Evolutionary conservation across 805 yeast species (phyloP).

Genomic region (Ogataea pignaliae): DNA sequence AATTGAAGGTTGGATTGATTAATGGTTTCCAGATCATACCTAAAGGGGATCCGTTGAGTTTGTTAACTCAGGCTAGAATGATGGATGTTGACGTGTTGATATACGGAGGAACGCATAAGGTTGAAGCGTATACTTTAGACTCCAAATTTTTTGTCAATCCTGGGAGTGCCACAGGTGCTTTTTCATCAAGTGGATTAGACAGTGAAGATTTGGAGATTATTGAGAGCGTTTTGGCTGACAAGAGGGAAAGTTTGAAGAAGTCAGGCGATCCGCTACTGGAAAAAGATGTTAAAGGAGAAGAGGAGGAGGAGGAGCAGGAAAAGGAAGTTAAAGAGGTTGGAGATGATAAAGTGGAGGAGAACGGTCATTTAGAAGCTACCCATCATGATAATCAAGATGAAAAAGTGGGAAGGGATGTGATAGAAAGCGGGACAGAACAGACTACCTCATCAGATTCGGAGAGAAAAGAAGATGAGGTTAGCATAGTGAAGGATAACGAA

Average conservation of each 20-base stretch:
- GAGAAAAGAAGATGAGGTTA: neutral
- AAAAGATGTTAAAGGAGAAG: neutral
- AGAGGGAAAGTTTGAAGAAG: constrained; percentile 7
- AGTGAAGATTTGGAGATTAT: constrained; percentile 44
- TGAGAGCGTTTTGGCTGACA: constrained; percentile 26
- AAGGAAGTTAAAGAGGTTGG: constrained; percentile 9
- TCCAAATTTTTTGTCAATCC: constrained; percentile 95
- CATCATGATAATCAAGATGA: constrained; percentile 10
- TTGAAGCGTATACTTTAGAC: constrained; percentile 89
- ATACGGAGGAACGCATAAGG: constrained; percentile 91
- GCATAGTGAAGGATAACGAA: neutral
- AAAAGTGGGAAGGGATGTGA: constrained; percentile 9
- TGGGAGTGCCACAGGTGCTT: constrained; percentile 95
- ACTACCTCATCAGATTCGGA: neutral
- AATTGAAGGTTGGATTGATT: constrained; percentile 75
- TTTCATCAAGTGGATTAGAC: constrained; percentile 57
- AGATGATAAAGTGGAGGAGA: constrained; percentile 17
- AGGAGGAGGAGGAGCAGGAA: constrained; percentile 5
- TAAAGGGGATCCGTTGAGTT: constrained; percentile 77
- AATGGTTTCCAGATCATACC: constrained; percentile 85
- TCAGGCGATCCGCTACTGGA: constrained; percentile 1
- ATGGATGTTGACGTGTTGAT: constrained; percentile 86
- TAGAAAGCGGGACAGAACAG: neutral
- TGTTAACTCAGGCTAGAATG: constrained; percentile 79
- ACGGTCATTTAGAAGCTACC: constrained; percentile 7